phyloP scores from a whole-genome alignment of 768 basidiomycete species.

The Galerina marginata region DNA sequence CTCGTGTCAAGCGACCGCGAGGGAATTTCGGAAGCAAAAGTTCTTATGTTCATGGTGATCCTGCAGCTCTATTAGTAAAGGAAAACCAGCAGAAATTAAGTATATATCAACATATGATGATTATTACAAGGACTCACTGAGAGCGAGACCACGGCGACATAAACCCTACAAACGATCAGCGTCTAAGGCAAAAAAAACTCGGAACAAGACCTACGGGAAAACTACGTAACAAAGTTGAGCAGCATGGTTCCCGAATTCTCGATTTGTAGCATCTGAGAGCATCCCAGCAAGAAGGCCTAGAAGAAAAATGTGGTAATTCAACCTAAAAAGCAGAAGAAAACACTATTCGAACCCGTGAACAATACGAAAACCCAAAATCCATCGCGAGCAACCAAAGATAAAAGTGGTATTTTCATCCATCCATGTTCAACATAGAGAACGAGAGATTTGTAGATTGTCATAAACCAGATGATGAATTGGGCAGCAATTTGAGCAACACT shows the following conservation, averaged over 20 bases:
- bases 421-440: conserved; percentile 13
- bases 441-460: conserved; percentile 20
- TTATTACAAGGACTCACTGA: conserved; percentile 5
- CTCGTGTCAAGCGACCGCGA: background rate
- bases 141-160: conserved; percentile 12
- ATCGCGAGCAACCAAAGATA: conserved; percentile 21
- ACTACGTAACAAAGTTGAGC: conserved; percentile 10
- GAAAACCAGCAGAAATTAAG: background rate
- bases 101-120: background rate
- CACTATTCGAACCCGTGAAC: conserved; percentile 10
- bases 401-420: conserved; percentile 20
- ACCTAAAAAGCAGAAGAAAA: background rate
- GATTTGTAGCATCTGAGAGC: conserved; percentile 4
- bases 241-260: background rate
- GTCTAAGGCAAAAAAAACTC: background rate
- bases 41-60: conserved; percentile 22
- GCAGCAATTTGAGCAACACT: conserved; percentile 13
- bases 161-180: background rate
- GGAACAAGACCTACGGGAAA: conserved; percentile 16
- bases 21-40: background rate
- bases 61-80: conserved; percentile 14
- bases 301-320: background rate
- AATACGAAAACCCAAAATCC: conserved; percentile 15
- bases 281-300: conserved; percentile 11
- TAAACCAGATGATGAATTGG: conserved; percentile 11